Conservation (phyloP, 129 eudicot species). For the Saussurea involucrata region DNA sequence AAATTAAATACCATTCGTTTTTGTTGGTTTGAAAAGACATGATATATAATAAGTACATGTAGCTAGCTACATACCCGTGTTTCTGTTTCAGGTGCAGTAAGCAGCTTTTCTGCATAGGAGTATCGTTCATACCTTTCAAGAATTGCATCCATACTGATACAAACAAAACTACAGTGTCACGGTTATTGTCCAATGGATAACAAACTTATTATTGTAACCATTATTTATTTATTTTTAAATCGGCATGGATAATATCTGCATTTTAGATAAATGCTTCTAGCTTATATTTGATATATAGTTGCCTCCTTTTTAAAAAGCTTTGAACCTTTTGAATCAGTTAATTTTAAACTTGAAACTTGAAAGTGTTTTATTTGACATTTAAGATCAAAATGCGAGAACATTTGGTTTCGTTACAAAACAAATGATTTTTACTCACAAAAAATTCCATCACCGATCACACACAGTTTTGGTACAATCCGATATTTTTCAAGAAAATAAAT, state of each 20-base stretch:
- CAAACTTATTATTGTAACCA: not conserved
- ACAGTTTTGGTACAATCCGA: no score
- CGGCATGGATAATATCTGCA: not conserved
- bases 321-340: not conserved
- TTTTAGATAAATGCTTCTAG: no score
- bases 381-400: not conserved
- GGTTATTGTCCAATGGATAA: conserved; percentile 6
- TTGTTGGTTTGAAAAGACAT: not conserved
- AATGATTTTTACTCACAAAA: no score
- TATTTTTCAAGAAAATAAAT: no score
- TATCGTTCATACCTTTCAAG: conserved; percentile 79
- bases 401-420: not conserved
- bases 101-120: conserved; percentile 56
- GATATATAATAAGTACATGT: not conserved
- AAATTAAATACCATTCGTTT: not conserved
- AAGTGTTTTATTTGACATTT: not conserved
- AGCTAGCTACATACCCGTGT: conserved; percentile 28
- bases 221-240: no score
- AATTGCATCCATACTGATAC: conserved; percentile 64
- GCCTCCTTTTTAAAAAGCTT: no score
- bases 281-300: no score
- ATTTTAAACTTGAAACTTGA: no score
- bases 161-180: conserved; percentile 1
- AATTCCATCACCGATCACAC: no score
- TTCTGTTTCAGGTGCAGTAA: conserved; percentile 42